Conservation (phyloP, 352 stramenopile genomes). For the Globisporangium alternatum region DNA sequence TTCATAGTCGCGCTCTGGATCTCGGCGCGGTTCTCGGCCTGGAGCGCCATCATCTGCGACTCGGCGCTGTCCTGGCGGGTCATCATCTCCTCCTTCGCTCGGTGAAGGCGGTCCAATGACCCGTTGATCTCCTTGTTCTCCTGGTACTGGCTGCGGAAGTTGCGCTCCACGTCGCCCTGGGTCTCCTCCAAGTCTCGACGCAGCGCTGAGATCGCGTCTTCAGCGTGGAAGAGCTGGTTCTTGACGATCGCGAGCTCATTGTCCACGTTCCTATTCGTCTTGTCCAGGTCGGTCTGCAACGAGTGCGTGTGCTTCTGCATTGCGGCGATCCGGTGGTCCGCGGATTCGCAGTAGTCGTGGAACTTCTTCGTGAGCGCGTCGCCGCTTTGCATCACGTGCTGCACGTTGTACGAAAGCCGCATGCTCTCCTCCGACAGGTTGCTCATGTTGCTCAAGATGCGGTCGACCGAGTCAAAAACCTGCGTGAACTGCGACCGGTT, state of each 20-base stretch:
- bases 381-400: conserved; percentile 46
- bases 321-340: conserved; percentile 31
- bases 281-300: conserved; percentile 47
- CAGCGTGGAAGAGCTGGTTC: conserved; percentile 74
- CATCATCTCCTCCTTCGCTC: conserved; percentile 48
- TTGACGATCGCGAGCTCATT: conserved; percentile 65
- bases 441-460: conserved; percentile 61
- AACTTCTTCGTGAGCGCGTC: conserved; percentile 48
- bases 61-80: conserved; percentile 55
- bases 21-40: conserved; percentile 70
- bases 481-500: conserved; percentile 60
- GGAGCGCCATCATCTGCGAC: conserved; percentile 60
- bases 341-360: conserved; percentile 39
- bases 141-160: conserved; percentile 48
- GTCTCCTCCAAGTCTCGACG: conserved; percentile 60
- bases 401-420: conserved; percentile 60
- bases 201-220: conserved; percentile 59
- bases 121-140: conserved; percentile 49
- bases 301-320: conserved; percentile 42
- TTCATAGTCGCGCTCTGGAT: conserved; percentile 64
- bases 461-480: conserved; percentile 64
- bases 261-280: conserved; percentile 45
- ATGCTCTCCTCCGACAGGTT: conserved; percentile 73
- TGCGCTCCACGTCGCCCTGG: conserved; percentile 51
- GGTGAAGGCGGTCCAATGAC: conserved; percentile 38